phyloP scores from a whole-genome alignment of 2,329 filamentous ascomycete species.

The Penicillium sp. region DNA sequence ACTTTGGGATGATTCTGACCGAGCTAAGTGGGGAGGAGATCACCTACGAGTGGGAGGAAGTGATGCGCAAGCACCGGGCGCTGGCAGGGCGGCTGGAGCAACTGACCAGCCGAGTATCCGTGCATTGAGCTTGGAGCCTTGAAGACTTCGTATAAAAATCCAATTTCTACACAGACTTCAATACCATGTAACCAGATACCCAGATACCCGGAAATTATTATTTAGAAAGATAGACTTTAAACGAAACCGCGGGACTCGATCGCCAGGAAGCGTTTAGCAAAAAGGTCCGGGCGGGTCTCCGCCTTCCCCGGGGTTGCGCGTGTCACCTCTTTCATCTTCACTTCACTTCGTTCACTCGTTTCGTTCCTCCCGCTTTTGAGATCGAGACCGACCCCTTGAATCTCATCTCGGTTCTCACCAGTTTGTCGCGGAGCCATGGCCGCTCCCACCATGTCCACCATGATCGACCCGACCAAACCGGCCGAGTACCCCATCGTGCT shows the following conservation, averaged over 20 bases:
- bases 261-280: background rate
- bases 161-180: no score
- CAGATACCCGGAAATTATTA: no score
- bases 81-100: conserved; percentile 66
- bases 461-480: conserved; percentile 46
- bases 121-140: conserved; percentile 11
- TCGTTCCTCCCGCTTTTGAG: background rate
- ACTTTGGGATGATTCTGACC: conserved; percentile 87
- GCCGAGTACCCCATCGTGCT: conserved; percentile 48
- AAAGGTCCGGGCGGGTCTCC: conserved; percentile 11
- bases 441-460: conserved; percentile 31
- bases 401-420: background rate
- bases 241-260: background rate
- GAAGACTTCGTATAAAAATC: background rate
- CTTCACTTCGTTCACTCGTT: background rate
- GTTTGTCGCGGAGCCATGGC: conserved; percentile 27
- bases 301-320: conserved; percentile 17
- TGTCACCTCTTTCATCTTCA: conserved; percentile 2
- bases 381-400: background rate
- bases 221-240: background rate
- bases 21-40: conserved; percentile 51
- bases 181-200: no score
- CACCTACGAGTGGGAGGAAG: conserved; percentile 72
- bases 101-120: conserved; percentile 31
- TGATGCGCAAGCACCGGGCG: conserved; percentile 82